Evolutionary conservation across 2,329 filamentous ascomycete genomes (phyloP).

Genomic region (Aspergillus sp.): DNA sequence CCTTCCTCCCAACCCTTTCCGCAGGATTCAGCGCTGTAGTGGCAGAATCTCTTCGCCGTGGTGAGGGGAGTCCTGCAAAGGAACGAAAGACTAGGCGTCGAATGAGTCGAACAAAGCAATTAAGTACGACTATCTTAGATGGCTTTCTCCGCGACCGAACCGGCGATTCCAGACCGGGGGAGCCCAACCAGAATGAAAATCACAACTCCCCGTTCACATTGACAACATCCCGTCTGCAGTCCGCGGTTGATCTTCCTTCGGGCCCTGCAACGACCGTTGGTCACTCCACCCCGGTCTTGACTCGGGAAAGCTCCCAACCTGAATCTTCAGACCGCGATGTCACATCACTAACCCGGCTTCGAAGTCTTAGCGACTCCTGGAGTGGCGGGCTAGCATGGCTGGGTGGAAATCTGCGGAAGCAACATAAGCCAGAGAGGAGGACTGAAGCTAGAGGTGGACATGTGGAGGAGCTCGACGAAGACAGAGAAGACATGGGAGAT

Average conservation of each 20-base stretch:
- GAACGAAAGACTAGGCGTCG: slow-evolving; percentile 23
- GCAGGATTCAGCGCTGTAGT: slow-evolving; percentile 59
- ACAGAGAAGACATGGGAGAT: too few species aligned
- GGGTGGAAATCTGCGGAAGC: too few species aligned
- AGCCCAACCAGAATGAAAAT: slow-evolving; percentile 13
- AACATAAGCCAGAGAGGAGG: too few species aligned
- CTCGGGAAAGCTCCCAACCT: slow-evolving; percentile 8
- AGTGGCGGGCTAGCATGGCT: slow-evolving; percentile 31
- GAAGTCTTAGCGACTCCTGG: slow-evolving; percentile 36
- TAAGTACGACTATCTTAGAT: slow-evolving; percentile 20
- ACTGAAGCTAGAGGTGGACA: too few species aligned
- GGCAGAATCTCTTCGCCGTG: slow-evolving; percentile 59
- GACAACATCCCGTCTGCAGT: slow-evolving; percentile 22
- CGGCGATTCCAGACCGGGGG: slow-evolving; percentile 10
- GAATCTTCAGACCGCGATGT: slow-evolving; percentile 5
- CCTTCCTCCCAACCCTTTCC: slow-evolving; percentile 57
- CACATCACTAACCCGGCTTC: slow-evolving; percentile 20
- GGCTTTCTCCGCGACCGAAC: slow-evolving; percentile 12
- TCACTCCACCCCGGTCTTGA: slow-evolving; percentile 16
- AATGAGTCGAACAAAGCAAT: slow-evolving; percentile 22
- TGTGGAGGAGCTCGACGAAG: too few species aligned
- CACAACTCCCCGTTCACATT: slow-evolving; percentile 14
- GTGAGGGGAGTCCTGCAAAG: slow-evolving; percentile 40
- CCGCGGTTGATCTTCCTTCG: slow-evolving; percentile 16
- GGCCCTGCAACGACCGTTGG: slow-evolving; percentile 14